Base-by-base conservation (phyloP, 345 rosid species). In the Punica granatum region DNA sequence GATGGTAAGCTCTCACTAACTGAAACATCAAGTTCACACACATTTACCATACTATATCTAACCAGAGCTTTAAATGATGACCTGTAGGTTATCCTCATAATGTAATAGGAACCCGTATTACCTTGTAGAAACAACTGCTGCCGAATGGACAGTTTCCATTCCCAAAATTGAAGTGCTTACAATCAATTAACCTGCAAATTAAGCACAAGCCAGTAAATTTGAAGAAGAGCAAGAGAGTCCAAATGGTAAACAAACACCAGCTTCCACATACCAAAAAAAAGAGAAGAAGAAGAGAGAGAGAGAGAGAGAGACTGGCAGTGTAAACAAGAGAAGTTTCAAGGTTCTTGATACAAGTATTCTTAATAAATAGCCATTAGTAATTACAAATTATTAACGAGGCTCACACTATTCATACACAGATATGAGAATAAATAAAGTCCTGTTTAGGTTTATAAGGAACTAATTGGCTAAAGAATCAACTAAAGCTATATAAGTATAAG, bases 61-160 rank as follows among this genome's bases (percentile, higher is more conserved):
- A n/a, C n/a, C n/a, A n/a, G n/a, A n/a, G n/a, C n/a, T n/a, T n/a
- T n/a, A n/a, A n/a, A n/a, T n/a, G 23, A 60, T 30, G 36, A 30
- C 9, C 63, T 31, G 7, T 31, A 7, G 63, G 4, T 14, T 30
- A 6, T 13, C 63, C 35, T 26, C 34, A 0, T 33, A 28, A 59
- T 3, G 21, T 59, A 7, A 30, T 28, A 59, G 8, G 31, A 31
- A 32, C 19, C 36, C 19, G n/a, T 1, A 39, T 62, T 63, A 94
- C 98, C 98, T 89, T 94, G 84, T 94, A 94, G 70, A 94, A 94
- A 72, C 98, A 91, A 77, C 99, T 94, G 36, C 90, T 83, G 51
- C 99, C 98, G 69, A 94, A 94, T 37, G 92, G 99, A 72, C 98
- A 91, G 73, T 84, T 92, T 70, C 96, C 96, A 76, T 90, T 88